A percentile compares a stretch with the other conserved stretches of the same genome.
phyloP scores from a whole-genome alignment of 768 basidiomycete species.

The Hygrophoropsis aurantiaca region DNA sequence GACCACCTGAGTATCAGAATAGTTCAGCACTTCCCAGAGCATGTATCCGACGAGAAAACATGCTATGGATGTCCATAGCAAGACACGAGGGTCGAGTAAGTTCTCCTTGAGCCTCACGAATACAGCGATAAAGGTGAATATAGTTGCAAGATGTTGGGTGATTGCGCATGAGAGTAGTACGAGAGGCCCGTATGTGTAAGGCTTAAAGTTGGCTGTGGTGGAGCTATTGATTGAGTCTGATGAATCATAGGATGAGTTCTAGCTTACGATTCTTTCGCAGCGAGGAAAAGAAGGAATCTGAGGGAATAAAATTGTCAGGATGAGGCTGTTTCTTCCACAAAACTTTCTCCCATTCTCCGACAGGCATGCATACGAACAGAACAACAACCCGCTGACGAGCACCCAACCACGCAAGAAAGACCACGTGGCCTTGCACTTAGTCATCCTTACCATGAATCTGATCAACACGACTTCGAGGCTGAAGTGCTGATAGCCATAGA shows the following conservation, averaged over 20 bases:
- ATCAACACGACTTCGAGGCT: too few species aligned
- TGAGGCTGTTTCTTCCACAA: slow-evolving; percentile 77
- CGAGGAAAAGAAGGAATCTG: slow-evolving; percentile 70
- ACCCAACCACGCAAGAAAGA: too few species aligned
- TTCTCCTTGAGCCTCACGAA: slow-evolving; percentile 72
- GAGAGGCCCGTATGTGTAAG: slow-evolving; percentile 74
- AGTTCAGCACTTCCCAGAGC: slow-evolving; percentile 58
- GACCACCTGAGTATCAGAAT: slow-evolving; percentile 34
- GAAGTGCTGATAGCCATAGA: too few species aligned
- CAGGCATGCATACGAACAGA: slow-evolving; percentile 24
- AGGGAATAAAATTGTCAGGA: slow-evolving; percentile 86
- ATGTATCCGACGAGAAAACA: slow-evolving; percentile 63
- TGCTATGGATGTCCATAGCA: slow-evolving; percentile 63
- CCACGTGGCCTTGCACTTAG: too few species aligned
- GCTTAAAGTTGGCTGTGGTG: slow-evolving; percentile 70
- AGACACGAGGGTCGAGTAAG: slow-evolving; percentile 62
- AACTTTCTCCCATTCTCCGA: slow-evolving; percentile 60
- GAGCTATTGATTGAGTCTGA: slow-evolving; percentile 9
- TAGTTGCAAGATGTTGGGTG: slow-evolving; percentile 80
- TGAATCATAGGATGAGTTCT: slow-evolving; percentile 7
- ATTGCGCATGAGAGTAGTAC: slow-evolving; percentile 72
- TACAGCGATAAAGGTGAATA: slow-evolving; percentile 78
- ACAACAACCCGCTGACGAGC: too few species aligned
- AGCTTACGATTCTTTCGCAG: slow-evolving; percentile 75
- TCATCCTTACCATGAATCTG: too few species aligned